Base-by-base conservation (phyloP, 768 basidiomycete species). In the Suillus spraguei region DNA sequence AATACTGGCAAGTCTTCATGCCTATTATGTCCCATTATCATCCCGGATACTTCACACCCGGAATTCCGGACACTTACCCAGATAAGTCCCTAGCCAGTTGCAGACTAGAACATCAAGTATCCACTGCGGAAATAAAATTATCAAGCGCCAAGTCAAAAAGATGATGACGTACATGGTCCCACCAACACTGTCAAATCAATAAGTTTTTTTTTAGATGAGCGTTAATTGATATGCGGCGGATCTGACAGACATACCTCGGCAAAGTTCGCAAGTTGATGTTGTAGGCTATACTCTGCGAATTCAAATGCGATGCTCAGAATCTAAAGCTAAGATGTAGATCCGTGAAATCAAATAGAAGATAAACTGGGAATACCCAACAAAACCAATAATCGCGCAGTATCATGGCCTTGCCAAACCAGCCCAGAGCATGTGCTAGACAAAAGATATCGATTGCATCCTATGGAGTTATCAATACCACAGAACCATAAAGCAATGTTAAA, bases 301-400 rank as follows among this genome's bases (percentile, higher is more conserved):
- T 95, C 92, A 67, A 95, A 95, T 24, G 92, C 91, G 60, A 95
- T 83, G 73, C 91, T 93, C 64, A 95, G 76, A 68, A 94, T 94
- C 92, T 94, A 69, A 67, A 44, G 44, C 65, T 65, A 58, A 67
- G 65, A 55, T 56, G 38, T 68, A 52, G 33, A 17, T 41, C 44
- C 47, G 44, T 33, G 32, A 47, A 39, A 41, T 62, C 39, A 16
- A 47, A 52, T 62, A 59, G 44, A 53, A 65, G 55, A 60, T 49
- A 46, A 63, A 59, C 53, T 50, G 4, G 32, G 42, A 75, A 80
- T 63, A 93, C 92, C 92, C 94, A 95, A 70, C 94, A 95, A 71
- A 94, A 95, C 93, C 93, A 95, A 70, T 95, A 95, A 70, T 95
- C 94, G 28, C 94, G 86, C 70, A 95, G 75, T 68, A 95, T 89